A percentile compares a stretch with the other conserved stretches of the same genome.
Conservation (phyloP, 2,329 filamentous ascomycete genomes). For the Fragosphaeria purpurea region DNA sequence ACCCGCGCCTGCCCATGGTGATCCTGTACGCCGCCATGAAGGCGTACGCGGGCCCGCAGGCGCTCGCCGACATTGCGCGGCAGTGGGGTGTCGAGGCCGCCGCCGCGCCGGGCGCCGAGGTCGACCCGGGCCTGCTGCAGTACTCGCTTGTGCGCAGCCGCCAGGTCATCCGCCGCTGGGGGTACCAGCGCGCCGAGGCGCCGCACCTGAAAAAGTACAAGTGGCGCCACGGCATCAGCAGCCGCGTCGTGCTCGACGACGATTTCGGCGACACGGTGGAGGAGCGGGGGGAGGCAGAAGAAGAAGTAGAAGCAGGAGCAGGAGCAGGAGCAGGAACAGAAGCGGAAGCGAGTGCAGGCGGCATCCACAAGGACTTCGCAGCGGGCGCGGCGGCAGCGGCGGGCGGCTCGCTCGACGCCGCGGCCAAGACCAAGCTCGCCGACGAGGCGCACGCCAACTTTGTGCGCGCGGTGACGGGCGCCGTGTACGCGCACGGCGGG, state of each 20-base stretch:
- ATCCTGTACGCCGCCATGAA: conserved; percentile 79
- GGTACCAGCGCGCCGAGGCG: conserved; percentile 41
- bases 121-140: conserved; percentile 84
- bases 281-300: background rate
- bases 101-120: conserved; percentile 79
- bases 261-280: conserved; percentile 62
- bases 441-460: conserved; percentile 49
- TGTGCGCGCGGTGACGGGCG: conserved; percentile 73
- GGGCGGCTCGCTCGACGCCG: conserved; percentile 12
- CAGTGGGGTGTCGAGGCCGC: conserved; percentile 91
- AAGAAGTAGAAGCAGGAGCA: background rate
- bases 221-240: conserved; percentile 62
- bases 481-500: conserved; percentile 78
- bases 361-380: background rate
- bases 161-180: conserved; percentile 37
- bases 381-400: conserved; percentile 1
- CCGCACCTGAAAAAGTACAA: conserved; percentile 34
- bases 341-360: conserved; percentile 9
- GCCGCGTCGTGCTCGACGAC: conserved; percentile 71
- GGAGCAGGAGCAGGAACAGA: conserved; percentile 3
- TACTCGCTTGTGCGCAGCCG: conserved; percentile 47
- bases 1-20: conserved; percentile 81
- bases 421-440: conserved; percentile 18
- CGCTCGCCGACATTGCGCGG: conserved; percentile 61
- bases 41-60: conserved; percentile 68